Base-by-base conservation (phyloP, 495 filamentous ascomycete genomes). In the Penicillium soppii region DNA sequence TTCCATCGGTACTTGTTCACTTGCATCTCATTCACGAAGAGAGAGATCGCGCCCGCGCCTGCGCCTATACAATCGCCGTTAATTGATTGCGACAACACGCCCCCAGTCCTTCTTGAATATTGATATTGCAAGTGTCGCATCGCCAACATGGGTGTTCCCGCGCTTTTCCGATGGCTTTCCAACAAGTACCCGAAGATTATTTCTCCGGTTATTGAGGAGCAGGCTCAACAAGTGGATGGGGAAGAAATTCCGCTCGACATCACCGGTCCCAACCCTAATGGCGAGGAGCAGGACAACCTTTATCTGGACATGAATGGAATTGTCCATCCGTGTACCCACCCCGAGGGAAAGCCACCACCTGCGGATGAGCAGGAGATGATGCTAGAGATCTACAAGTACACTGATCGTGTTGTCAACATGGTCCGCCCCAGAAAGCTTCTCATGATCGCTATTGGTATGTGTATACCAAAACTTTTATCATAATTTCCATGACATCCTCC, bases 241-340 rank as follows among this genome's bases (percentile, higher is more conserved):
- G 74, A 84, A 32, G 79, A 84, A 55, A 82, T 95, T 26, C 95
- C 94, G 2, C 81, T 97, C 35, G 91, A 97, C 62, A 80, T 77
- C 16, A 88, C 85, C n/a, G 72, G 78, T 22, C 83, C 89, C 2
- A 99, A 99, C 68, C 94, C 94, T 5, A 99, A 99, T 73, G 92
- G 91, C 68, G 94, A 97, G 69, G 92, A 97, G 66, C 89, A 92
- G 61, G 92, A 99, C 70, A 99, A 97, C 63, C 78, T 99, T 3
- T 99, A 97, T 63, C 82, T 99, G 44, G 94, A 99, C 64, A 97
- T 99, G 94, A 99, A 99, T 74, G 94, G 94, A 66, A 99, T 99
- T 57, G 94, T 99, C 37, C 94, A 99, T 81, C 95, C 95, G 2
- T 99, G 94, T 74, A 96, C 92, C 5, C 94, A 99, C 71, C 94